Base-by-base conservation (phyloP, 345 rosid genomes). In the Brassica incana region DNA sequence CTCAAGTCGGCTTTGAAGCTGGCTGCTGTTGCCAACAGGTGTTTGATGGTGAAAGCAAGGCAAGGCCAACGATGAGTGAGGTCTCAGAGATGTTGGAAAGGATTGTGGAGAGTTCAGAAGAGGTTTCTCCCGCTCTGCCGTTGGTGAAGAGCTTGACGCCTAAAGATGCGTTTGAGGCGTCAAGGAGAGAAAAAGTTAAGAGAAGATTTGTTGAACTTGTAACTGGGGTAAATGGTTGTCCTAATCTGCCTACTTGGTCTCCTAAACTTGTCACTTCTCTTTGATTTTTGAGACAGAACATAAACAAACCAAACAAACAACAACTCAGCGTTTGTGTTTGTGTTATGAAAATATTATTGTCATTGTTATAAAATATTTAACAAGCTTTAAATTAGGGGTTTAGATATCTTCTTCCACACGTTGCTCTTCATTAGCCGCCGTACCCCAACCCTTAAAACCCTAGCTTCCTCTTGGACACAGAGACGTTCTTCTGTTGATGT, bases 21-120 rank as follows among this genome's bases (percentile, higher is more conserved):
- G 20, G 97, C 96, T 11, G 85, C 86, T 0, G 86, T 95, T 23
- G 98, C 99, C 7, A 95, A 91, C 85, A 80, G 84, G 30, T 95
- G 97, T 88, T 81, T 95, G 77, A 76, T 80, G 40, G 82, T 87
- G 54, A 91, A 90, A 72, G 89, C 91, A 0, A 89, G 66, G 16
- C 78, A 0, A 92, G 97, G 6, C 97, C 97, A 9, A 93, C 86
- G 52, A 91, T 95, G 94, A 87, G 95, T 12, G 86, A 95, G 74
- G 89, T 93, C 4, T 79, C 91, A 54, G 90, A 84, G 62, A 89
- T 95, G 93, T 84, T 95, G 50, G 83, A 85, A 35, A 83, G 68
- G 65, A 88, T 95, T 40, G 82, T 87, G 77, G 91, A 86, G 23
- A 72, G 87, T 52, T 40, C 84, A 30, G 89, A 85, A 23, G 62